These are phyloP conservation scores for Castanospermum australe DNA, from an alignment of 306 rosid species.

Conservation along the genomic window DNA sequence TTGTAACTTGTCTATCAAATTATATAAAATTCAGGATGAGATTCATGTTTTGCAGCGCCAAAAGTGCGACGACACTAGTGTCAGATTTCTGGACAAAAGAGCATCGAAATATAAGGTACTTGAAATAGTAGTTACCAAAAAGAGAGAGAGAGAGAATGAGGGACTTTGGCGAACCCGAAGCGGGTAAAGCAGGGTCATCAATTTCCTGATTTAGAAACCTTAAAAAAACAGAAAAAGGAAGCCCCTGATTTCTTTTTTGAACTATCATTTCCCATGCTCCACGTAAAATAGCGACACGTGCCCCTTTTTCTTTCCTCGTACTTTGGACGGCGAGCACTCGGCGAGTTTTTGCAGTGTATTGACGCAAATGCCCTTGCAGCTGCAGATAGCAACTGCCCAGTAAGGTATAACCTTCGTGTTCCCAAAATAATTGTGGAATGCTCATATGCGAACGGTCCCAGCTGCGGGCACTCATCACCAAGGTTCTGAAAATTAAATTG, in stretches of 20 bases:
- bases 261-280: background rate
- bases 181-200: background rate
- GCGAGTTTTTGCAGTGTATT: background rate
- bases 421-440: background rate
- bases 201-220: conserved; percentile 66
- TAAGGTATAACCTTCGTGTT: background rate
- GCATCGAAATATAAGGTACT: background rate
- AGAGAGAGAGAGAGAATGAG: background rate
- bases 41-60: background rate
- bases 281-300: conserved; percentile 37
- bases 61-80: background rate
- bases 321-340: conserved; percentile 1
- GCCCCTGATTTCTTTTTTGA: background rate
- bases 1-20: too few relatives aligned
- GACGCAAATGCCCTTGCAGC: conserved; percentile 34
- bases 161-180: background rate
- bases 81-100: background rate
- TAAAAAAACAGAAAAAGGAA: conserved; percentile 28
- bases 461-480: too few relatives aligned
- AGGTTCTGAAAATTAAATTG: too few relatives aligned
- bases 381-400: background rate
- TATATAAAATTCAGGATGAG: too few relatives aligned
- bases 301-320: conserved; percentile 27
- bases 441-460: too few relatives aligned
- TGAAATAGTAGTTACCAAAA: background rate